A percentile compares a stretch with the other conserved stretches of the same genome.
phyloP scores from a whole-genome alignment of 768 basidiomycete genomes.

The Russula virescens region DNA sequence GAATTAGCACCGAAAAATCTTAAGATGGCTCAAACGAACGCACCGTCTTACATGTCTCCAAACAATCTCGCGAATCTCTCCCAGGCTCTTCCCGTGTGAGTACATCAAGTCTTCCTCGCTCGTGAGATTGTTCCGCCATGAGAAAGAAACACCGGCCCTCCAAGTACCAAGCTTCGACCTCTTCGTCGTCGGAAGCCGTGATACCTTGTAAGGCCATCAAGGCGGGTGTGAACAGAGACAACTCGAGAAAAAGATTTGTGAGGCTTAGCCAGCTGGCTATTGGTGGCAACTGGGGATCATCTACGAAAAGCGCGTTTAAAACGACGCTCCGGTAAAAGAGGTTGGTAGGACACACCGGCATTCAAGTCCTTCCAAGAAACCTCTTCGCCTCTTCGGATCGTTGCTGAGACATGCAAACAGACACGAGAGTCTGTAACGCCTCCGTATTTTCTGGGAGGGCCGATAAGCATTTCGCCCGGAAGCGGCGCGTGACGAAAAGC shows the following conservation, averaged over 20 bases:
- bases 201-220: constrained; percentile 72
- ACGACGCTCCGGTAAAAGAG: not conserved
- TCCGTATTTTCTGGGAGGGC: constrained; percentile 58
- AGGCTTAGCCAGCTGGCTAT: constrained; percentile 67
- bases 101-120: constrained; percentile 42
- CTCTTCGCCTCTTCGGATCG: constrained; percentile 74
- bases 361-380: constrained; percentile 72
- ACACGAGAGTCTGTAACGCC: constrained; percentile 73
- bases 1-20: not conserved
- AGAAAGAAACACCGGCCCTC: constrained; percentile 93
- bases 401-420: constrained; percentile 84
- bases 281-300: constrained; percentile 62
- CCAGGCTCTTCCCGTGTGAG: constrained; percentile 74
- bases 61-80: constrained; percentile 69
- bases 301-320: constrained; percentile 32
- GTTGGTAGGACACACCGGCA: constrained; percentile 32
- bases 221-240: constrained; percentile 63
- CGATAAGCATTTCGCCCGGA: not conserved
- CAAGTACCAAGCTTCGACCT: constrained; percentile 90
- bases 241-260: constrained; percentile 79
- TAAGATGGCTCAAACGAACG: constrained; percentile 25
- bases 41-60: constrained; percentile 79
- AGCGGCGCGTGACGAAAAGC: constrained; percentile 25
- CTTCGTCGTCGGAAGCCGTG: constrained; percentile 75
- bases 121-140: constrained; percentile 65